Evolutionary conservation across 1,139 yeast genomes (phyloP), one percentile per base, ranked within the genome.

Genomic region (Geotrichum reessii): DNA sequence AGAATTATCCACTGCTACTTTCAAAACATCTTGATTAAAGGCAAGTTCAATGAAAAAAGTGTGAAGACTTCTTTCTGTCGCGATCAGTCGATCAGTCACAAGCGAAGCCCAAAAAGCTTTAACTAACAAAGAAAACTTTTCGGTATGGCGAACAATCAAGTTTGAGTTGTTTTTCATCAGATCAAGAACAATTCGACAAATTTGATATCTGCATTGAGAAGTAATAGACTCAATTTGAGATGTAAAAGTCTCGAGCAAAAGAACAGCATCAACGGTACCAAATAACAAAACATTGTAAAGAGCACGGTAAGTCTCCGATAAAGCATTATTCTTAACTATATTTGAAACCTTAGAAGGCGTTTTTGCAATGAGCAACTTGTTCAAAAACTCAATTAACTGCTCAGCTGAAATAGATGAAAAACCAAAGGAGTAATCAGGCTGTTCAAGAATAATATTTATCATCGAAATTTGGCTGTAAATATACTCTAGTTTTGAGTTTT

Each of bases 61-160:
- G 63, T 90, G 97, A 47, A 89, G 74, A 11, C 77, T 78, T 59
- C 84, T 80, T 64, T 89, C 95, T 58, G 81, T 81, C 57, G 89
- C 76, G 52, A 85, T 81, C 57, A 90, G 74, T 58, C 95, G 76
- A 11, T 84, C 85, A 0, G 81, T 77, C n/a, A 77, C 77, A 24
- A 89, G 67, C 27, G 78, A 78, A 6, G 73, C 73, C 95, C 96
- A 88, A 22, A 86, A 55, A 2, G 51, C 24, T 46, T 48, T 44
- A 11, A 59, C 25, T 4, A 57, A 33, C 22, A 14, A 27, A 24
- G 21, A 37, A n/a, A 58, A n/a, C 9, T 9, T 27, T 1, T 47
- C 40, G 6, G 47, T 31, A 22, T 44, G 22, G 4, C 44, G n/a
- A 5, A 50, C 31, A 14, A 55, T 22, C 6, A 21, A 27, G 9